phyloP scores from a whole-genome alignment of 2,329 filamentous ascomycete species.

The Sporothrix sp. region DNA sequence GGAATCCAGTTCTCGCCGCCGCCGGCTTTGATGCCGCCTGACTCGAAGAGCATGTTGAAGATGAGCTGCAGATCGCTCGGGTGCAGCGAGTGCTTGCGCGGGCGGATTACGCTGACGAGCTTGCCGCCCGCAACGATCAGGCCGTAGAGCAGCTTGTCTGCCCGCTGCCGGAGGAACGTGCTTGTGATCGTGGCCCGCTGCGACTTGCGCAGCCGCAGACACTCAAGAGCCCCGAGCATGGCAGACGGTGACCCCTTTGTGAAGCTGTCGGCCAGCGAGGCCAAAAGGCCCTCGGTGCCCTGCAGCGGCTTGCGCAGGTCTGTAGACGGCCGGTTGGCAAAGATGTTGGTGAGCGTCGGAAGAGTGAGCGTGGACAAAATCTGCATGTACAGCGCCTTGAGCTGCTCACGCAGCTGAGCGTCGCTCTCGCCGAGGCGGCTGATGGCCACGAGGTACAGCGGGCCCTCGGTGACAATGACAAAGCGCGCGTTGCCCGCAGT shows the following conservation, averaged over 20 bases:
- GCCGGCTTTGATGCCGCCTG: slow-evolving; percentile 79
- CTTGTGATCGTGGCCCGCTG: slow-evolving; percentile 82
- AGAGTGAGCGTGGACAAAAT: slow-evolving; percentile 91
- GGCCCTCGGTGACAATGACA: slow-evolving; percentile 73
- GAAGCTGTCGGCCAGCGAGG: slow-evolving; percentile 88
- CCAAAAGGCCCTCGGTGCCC: slow-evolving; percentile 83
- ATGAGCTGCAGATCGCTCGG: slow-evolving; percentile 92
- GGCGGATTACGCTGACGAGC: slow-evolving; percentile 88
- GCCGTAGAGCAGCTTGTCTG: slow-evolving; percentile 77
- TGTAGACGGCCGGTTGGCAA: slow-evolving; percentile 82
- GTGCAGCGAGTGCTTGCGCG: slow-evolving; percentile 89
- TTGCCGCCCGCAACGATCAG: slow-evolving; percentile 86
- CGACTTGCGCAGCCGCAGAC: slow-evolving; percentile 80
- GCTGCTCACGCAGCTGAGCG: slow-evolving; percentile 71
- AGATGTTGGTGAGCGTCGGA: slow-evolving; percentile 76
- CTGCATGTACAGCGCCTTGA: slow-evolving; percentile 96
- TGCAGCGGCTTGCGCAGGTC: slow-evolving; percentile 83
- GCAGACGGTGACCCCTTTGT: slow-evolving; percentile 85
- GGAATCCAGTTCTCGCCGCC: slow-evolving; percentile 96
- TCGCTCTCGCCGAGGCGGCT: slow-evolving; percentile 90
- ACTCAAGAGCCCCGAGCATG: slow-evolving; percentile 82
- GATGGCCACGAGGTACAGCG: slow-evolving; percentile 87
- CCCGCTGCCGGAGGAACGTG: slow-evolving; percentile 67
- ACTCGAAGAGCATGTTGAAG: slow-evolving; percentile 99
- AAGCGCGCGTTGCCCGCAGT: slow-evolving; percentile 81